Conservation (phyloP, 208 protist species). For the Blastocrithidia nonstop region DNA sequence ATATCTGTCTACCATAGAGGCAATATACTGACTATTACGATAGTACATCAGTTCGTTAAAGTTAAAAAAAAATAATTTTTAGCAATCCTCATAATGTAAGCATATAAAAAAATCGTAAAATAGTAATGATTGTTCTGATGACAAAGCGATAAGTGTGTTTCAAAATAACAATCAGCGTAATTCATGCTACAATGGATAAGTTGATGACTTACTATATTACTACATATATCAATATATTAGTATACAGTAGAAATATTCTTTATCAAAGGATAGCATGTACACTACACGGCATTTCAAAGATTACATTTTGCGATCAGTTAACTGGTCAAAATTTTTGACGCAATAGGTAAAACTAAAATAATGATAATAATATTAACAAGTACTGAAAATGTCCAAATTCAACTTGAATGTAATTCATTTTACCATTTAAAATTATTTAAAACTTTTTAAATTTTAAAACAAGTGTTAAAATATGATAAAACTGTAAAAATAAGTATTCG, state of each 20-base stretch:
- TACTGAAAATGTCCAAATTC: neutral
- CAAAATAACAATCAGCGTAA: neutral
- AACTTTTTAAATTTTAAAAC: neutral
- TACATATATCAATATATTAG: conserved; percentile 89
- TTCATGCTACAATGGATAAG: conserved; percentile 69
- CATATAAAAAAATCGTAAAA: too few species aligned
- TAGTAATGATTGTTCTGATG: too few species aligned
- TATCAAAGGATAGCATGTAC: conserved; percentile 23
- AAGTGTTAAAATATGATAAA: neutral
- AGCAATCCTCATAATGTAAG: too few species aligned
- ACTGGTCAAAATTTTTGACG: conserved; percentile 66
- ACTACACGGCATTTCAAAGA: conserved; percentile 73
- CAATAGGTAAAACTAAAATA: too few species aligned
- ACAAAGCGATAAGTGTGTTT: neutral
- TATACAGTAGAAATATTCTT: conserved; percentile 78
- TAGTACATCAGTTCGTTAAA: conserved; percentile 72
- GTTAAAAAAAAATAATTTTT: conserved; percentile 12
- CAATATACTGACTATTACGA: conserved; percentile 89
- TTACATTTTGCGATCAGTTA: conserved; percentile 53
- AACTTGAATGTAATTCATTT: neutral
- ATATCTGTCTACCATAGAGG: conserved; percentile 89
- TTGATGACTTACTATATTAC: conserved; percentile 92
- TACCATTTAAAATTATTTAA: neutral
- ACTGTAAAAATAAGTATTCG: neutral
- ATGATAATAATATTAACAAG: neutral